Conservation (phyloP, 129 eudicot genomes). For the Ambrosia trifida region DNA sequence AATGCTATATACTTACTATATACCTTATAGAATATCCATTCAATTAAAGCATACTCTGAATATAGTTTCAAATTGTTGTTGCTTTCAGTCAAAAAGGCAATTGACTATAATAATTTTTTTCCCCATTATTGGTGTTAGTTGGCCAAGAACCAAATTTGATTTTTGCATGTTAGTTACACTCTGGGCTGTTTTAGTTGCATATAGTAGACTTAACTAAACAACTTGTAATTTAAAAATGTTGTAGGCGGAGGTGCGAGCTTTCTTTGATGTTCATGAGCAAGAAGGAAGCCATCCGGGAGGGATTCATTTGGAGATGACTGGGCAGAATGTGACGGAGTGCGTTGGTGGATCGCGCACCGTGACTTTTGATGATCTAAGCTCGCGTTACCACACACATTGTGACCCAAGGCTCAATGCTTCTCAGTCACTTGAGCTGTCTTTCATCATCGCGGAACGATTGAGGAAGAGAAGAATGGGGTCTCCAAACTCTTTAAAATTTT, state of each 20-base stretch:
- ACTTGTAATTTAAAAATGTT: not conserved
- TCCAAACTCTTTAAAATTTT: constrained; percentile 31
- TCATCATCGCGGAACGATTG: constrained; percentile 57
- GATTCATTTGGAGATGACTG: constrained; percentile 70
- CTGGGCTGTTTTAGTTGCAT: not conserved
- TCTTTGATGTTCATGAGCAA: constrained; percentile 80
- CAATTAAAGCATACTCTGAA: constrained; percentile 12
- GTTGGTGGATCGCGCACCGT: constrained; percentile 70
- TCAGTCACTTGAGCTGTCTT: constrained; percentile 59
- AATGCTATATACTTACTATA: too few relatives aligned
- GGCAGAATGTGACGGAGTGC: constrained; percentile 66
- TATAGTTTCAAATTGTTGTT: not conserved
- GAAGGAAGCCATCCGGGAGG: constrained; percentile 77
- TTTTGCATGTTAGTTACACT: not conserved
- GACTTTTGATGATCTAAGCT: constrained; percentile 60
- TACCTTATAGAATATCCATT: constrained; percentile 4
- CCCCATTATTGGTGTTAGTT: not conserved
- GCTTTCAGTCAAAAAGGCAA: constrained; percentile 24
- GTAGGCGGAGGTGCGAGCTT: constrained; percentile 71
- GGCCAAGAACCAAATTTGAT: constrained; percentile 8
- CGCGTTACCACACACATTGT: constrained; percentile 72
- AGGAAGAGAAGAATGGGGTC: constrained; percentile 57
- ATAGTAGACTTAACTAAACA: not conserved
- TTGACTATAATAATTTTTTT: constrained; percentile 9
- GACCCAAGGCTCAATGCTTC: constrained; percentile 74